Conservation (phyloP, 169 alveolate genomes). For the Eimeria necatrix region DNA sequence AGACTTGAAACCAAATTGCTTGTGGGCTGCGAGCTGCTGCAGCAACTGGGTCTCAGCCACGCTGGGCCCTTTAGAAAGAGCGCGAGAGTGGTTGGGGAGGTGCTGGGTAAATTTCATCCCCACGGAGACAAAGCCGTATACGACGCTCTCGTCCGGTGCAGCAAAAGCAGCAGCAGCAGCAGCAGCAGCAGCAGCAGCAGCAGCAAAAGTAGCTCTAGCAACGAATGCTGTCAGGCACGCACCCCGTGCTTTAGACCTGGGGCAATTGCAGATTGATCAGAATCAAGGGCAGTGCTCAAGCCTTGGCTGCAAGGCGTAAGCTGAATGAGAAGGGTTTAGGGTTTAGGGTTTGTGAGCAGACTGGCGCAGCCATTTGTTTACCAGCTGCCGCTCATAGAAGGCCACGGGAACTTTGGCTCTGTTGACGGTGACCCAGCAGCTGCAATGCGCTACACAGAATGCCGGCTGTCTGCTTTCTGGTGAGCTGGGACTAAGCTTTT, state of each 20-base stretch:
- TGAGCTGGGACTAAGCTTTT: not conserved
- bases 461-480: constrained; percentile 82
- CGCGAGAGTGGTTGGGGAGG: constrained; percentile 93
- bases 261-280: no score
- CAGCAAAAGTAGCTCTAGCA: not conserved
- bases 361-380: constrained; percentile 88
- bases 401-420: constrained; percentile 93
- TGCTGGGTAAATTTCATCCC: constrained; percentile 92
- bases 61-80: constrained; percentile 87
- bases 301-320: no score
- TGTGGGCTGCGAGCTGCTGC: not conserved
- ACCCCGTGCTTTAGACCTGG: no score
- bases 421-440: constrained; percentile 91
- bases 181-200: constrained; percentile 35
- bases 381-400: constrained; percentile 88
- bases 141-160: constrained; percentile 87
- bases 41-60: constrained; percentile 85
- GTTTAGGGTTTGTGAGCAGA: constrained; percentile 80
- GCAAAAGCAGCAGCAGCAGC: constrained; percentile 11
- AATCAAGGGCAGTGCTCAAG: no score
- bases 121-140: constrained; percentile 92
- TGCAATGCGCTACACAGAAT: constrained; percentile 93
- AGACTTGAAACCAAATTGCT: no score
- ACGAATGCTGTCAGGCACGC: not conserved
- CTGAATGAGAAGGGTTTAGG: not conserved